Percentiles rank a stretch among this genome's conserved stretches.
Evolutionary conservation across 1,284 basidiomycete species (phyloP).

Genomic region (Boletellus deceptivus): DNA sequence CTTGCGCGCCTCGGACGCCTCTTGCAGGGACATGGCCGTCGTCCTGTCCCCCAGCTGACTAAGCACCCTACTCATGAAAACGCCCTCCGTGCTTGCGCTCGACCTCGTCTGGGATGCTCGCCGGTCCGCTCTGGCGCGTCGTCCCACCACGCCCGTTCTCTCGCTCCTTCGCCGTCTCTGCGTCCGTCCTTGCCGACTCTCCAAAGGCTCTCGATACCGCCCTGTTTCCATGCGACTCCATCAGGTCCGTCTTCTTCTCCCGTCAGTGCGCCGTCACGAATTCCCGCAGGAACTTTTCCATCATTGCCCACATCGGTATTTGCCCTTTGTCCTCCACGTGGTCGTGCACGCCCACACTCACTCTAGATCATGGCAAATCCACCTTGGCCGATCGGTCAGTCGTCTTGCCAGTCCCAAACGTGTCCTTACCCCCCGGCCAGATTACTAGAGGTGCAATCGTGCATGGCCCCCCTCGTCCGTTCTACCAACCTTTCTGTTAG

Average conservation of each 20-base stretch:
- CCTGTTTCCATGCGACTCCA: conserved; percentile 70
- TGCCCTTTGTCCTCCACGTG: not conserved
- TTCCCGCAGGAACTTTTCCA: conserved; percentile 79
- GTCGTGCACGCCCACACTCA: conserved; percentile 10
- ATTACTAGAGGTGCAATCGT: conserved; percentile 59
- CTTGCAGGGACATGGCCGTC: conserved; percentile 71
- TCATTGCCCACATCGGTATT: conserved; percentile 89
- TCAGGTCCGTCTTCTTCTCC: conserved; percentile 51
- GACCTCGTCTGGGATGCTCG: conserved; percentile 31
- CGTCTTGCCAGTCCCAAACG: not conserved
- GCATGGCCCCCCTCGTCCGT: not conserved
- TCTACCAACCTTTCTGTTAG: conserved; percentile 38
- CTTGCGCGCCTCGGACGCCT: conserved; percentile 83
- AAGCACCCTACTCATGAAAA: conserved; percentile 15
- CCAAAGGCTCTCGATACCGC: conserved; percentile 53
- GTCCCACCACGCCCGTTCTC: conserved; percentile 22
- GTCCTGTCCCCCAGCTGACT: conserved; percentile 20
- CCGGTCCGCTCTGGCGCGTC: conserved; percentile 35
- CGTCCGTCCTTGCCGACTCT: conserved; percentile 16
- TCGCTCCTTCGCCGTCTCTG: conserved; percentile 36
- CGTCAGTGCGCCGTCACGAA: not conserved
- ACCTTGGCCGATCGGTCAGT: conserved; percentile 84
- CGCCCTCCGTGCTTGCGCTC: not conserved
- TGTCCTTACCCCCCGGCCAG: conserved; percentile 34
- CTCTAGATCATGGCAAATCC: conserved; percentile 84